Percentiles rank a stretch among this genome's conserved stretches.
phyloP scores from a whole-genome alignment of 139 green algal species.

The Monoraphidium neglectum region DNA sequence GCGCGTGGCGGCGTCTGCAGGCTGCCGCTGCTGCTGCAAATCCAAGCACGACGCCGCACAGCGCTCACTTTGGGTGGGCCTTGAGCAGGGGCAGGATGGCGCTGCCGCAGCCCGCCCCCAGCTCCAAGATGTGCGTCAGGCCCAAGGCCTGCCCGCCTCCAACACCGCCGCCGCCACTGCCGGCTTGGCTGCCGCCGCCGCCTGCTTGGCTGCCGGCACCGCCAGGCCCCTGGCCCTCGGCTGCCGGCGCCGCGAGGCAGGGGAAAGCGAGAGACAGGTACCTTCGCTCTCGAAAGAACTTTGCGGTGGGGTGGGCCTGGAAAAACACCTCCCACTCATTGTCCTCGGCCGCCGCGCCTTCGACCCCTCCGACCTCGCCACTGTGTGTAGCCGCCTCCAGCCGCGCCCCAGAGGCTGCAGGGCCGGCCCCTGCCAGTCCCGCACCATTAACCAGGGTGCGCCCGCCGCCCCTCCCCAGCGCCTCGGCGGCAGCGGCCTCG shows the following conservation, averaged over 20 bases:
- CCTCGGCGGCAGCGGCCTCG: neutral
- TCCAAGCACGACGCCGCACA: no score
- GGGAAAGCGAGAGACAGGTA: slow-evolving; percentile 81
- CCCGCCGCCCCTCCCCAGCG: neutral
- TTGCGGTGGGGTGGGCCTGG: slow-evolving; percentile 50
- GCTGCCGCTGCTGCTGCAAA: no score
- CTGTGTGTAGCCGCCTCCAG: neutral
- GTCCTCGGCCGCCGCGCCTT: neutral
- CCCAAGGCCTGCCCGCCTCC: no score
- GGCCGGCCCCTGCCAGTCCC: neutral
- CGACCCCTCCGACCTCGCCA: neutral
- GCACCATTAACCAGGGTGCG: neutral
- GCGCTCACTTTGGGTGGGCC: slow-evolving; percentile 38
- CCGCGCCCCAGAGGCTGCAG: neutral
- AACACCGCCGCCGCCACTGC: no score
- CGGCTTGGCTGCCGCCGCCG: no score
- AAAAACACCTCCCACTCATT: slow-evolving; percentile 73
- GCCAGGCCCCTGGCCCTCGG: no score
- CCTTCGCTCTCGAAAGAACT: slow-evolving; percentile 76
- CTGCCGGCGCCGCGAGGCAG: slow-evolving; percentile 27
- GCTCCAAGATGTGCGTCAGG: slow-evolving; percentile 60
- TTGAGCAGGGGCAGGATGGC: slow-evolving; percentile 70
- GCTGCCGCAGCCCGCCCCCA: slow-evolving; percentile 73
- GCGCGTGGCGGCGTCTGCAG: no score
- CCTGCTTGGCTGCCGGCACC: no score